Evolutionary conservation across 345 rosid species (phyloP).

Genomic region (Lumnitzera racemosa): DNA sequence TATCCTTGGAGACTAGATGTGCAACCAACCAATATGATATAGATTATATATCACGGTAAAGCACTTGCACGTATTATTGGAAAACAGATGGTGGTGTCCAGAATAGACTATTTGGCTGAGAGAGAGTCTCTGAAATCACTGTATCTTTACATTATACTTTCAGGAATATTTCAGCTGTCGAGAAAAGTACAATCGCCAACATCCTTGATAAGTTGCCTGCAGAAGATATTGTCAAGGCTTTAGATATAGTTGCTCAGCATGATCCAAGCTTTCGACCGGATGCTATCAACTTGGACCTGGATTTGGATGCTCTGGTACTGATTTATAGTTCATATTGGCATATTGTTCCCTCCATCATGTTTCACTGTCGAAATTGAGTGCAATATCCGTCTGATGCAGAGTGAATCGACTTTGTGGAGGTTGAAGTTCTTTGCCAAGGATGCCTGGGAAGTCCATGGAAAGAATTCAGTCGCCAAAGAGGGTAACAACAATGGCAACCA

Average conservation of each 20-base stretch:
- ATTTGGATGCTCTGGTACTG: conserved; percentile 64
- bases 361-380: neutral
- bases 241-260: conserved; percentile 66
- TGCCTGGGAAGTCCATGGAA: conserved; percentile 12
- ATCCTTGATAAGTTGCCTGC: conserved; percentile 50
- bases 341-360: neutral
- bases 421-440: conserved; percentile 12
- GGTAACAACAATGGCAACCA: neutral
- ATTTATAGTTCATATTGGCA: neutral
- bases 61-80: no score
- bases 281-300: conserved; percentile 66
- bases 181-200: conserved; percentile 55
- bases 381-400: conserved; percentile 3
- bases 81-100: neutral
- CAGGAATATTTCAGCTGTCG: conserved; percentile 64
- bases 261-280: conserved; percentile 49
- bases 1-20: neutral
- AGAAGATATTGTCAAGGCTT: conserved; percentile 64
- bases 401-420: conserved; percentile 15
- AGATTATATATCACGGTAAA: no score
- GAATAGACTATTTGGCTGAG: neutral
- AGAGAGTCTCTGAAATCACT: neutral
- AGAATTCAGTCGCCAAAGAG: neutral
- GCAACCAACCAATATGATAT: neutral
- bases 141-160: conserved; percentile 1